Conservation (phyloP, 2,329 filamentous ascomycete genomes). For the Aulographum hederae region DNA sequence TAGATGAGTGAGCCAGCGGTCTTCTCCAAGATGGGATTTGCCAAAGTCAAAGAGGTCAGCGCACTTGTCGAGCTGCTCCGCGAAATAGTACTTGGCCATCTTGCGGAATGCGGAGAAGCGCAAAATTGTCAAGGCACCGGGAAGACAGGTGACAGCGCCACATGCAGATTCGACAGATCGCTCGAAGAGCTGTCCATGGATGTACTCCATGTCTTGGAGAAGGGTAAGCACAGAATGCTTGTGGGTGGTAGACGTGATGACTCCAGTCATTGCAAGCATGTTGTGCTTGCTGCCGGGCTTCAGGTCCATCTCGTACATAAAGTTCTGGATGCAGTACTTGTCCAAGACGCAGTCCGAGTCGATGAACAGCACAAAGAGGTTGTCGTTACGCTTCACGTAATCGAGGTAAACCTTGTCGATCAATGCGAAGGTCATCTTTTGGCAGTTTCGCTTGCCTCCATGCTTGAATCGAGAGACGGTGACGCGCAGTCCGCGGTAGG, state of each 20-base stretch:
- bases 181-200: slow-evolving; percentile 92
- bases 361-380: slow-evolving; percentile 90
- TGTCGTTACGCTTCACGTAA: slow-evolving; percentile 74
- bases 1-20: slow-evolving; percentile 90
- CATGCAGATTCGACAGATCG: slow-evolving; percentile 88
- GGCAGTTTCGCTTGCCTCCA: slow-evolving; percentile 83
- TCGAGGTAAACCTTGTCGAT: slow-evolving; percentile 84
- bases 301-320: slow-evolving; percentile 96
- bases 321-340: slow-evolving; percentile 82
- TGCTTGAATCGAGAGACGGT: slow-evolving; percentile 87
- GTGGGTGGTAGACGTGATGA: slow-evolving; percentile 85
- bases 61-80: slow-evolving; percentile 87
- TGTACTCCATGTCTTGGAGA: slow-evolving; percentile 94
- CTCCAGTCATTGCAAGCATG: slow-evolving; percentile 94
- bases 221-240: slow-evolving; percentile 81
- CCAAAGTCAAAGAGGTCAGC: slow-evolving; percentile 94
- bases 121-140: slow-evolving; percentile 86
- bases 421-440: slow-evolving; percentile 81
- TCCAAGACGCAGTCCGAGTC: slow-evolving; percentile 95
- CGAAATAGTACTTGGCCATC: slow-evolving; percentile 98
- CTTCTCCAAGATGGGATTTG: slow-evolving; percentile 88
- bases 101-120: slow-evolving; percentile 89
- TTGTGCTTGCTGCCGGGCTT: slow-evolving; percentile 81
- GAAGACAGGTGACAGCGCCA: slow-evolving; percentile 84
- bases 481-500: slow-evolving; percentile 64